A percentile compares a stretch with the other conserved stretches of the same genome.
phyloP scores from a whole-genome alignment of 306 rosid species.

The Vachellia pachyceras region DNA sequence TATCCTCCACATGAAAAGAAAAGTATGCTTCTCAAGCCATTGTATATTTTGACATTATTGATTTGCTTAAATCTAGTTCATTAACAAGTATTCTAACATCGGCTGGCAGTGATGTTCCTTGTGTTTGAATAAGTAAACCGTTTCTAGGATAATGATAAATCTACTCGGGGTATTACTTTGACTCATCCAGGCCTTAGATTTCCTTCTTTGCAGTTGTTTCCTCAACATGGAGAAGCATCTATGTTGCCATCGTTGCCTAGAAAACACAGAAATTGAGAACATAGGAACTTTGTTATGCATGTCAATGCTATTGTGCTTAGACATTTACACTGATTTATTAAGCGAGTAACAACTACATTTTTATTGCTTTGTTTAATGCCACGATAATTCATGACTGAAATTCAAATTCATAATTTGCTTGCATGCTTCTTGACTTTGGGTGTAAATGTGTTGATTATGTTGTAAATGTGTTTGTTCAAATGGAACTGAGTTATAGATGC shows the following conservation, averaged over 20 bases:
- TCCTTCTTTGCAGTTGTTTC: neutral
- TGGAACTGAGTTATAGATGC: conserved; percentile 32
- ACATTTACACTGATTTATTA: neutral
- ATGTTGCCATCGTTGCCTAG: neutral
- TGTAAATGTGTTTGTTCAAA: neutral
- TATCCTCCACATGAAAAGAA: neutral
- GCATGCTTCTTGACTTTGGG: neutral
- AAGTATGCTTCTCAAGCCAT: conserved; percentile 12
- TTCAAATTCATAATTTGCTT: neutral
- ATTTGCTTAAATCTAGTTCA: too few relatives aligned
- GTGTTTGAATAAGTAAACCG: neutral
- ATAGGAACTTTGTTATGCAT: neutral
- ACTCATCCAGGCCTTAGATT: neutral
- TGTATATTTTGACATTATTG: conserved; percentile 11
- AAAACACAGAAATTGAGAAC: neutral
- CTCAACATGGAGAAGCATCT: neutral
- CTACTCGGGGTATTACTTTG: neutral
- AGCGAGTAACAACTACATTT: neutral
- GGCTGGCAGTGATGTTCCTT: neutral
- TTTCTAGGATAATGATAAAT: neutral
- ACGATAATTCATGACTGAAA: neutral
- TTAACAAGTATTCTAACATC: neutral
- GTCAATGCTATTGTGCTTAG: neutral
- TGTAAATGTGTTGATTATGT: neutral
- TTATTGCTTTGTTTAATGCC: neutral